Base-by-base conservation (phyloP, 106 monocot species). In the Dendrobium nobile region DNA sequence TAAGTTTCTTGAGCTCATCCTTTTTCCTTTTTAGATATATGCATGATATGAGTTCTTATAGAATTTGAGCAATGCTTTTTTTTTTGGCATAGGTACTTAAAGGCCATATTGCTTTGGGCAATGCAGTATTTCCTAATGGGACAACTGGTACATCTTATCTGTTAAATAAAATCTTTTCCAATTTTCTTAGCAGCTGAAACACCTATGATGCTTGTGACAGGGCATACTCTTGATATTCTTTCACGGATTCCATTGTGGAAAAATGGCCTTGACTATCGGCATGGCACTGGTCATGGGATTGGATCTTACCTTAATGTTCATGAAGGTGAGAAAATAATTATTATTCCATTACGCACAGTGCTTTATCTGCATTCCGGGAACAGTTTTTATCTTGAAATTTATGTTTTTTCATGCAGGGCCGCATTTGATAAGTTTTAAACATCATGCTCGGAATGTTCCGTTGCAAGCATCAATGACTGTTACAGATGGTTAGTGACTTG, bases 231-330 rank as follows among this genome's bases (percentile, higher is more conserved):
- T 88, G 97, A 98, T 88, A 86, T 98, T 84, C 91, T 98, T 82
- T 89, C 97, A 64, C 97, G 97, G 54, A 67, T 88, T 26, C 94
- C 97, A 67, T 79, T 98, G 40, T 98, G 97, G 97, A 94, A 94
- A 77, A 55, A 87, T 82, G 97, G 97, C 59, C 92, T 98, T 80
- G 97, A 98, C 88, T 98, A 98, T 81, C 86, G 92, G 31, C 97
- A 98, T 84, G 97, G 97, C 75, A 98, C 97, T 54, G 97, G 97
- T 67, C 97, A 98, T 87, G 97, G 97, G 42, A 81, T 98, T 84
- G 97, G 97, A 80, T 94, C 92, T 80, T 94, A 91, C 75, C 80
- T 98, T 40, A 89, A 92, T 87, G 97, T 98, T 86, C 97, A 98
- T 87, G 97, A 98, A 94, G 97, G 96, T 97, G 19, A 55, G 27